phyloP scores from a whole-genome alignment of 2,329 filamentous ascomycete species.

The Penicillium sp. region DNA sequence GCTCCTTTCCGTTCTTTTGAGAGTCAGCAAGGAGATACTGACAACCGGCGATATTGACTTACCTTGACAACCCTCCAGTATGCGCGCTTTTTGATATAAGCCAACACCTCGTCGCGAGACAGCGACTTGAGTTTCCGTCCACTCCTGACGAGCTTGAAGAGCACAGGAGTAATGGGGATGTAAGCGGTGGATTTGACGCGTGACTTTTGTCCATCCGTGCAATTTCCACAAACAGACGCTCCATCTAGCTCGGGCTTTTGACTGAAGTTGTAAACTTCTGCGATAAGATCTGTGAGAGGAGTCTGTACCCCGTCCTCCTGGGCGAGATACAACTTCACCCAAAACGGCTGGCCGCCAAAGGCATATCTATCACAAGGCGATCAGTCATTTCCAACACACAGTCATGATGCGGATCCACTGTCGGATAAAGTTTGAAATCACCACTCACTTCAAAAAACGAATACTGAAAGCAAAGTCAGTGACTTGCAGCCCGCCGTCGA shows the following conservation, averaged over 20 bases:
- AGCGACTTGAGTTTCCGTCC: slow-evolving; percentile 8
- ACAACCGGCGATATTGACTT: neutral
- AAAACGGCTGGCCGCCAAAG: slow-evolving; percentile 12
- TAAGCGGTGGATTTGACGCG: slow-evolving; percentile 7
- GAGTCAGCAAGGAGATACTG: neutral
- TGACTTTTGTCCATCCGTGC: slow-evolving; percentile 1
- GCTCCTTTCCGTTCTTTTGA: slow-evolving; percentile 7
- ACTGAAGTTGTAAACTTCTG: slow-evolving; percentile 15
- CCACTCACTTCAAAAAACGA: slow-evolving; percentile 8
- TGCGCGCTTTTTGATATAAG: slow-evolving; percentile 1
- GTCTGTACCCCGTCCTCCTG: slow-evolving; percentile 9
- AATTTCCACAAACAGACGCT: slow-evolving; percentile 5
- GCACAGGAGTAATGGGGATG: slow-evolving; percentile 9
- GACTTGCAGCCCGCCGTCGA: slow-evolving; percentile 9
- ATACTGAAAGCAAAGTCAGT: slow-evolving; percentile 13
- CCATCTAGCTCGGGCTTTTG: slow-evolving; percentile 11
- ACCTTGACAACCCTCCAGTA: slow-evolving; percentile 12
- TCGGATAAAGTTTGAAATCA: neutral
- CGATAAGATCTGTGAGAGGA: slow-evolving; percentile 7
- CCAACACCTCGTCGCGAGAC: slow-evolving; percentile 7
- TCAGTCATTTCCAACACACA: neutral
- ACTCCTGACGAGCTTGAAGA: slow-evolving; percentile 5
- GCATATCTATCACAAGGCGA: slow-evolving; percentile 5
- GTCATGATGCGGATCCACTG: neutral
- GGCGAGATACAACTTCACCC: slow-evolving; percentile 11